Evolutionary conservation across 108 stramenopile genomes (phyloP), one percentile per base, ranked within the genome.

Genomic region (Pseudonitzschia multiseries): DNA sequence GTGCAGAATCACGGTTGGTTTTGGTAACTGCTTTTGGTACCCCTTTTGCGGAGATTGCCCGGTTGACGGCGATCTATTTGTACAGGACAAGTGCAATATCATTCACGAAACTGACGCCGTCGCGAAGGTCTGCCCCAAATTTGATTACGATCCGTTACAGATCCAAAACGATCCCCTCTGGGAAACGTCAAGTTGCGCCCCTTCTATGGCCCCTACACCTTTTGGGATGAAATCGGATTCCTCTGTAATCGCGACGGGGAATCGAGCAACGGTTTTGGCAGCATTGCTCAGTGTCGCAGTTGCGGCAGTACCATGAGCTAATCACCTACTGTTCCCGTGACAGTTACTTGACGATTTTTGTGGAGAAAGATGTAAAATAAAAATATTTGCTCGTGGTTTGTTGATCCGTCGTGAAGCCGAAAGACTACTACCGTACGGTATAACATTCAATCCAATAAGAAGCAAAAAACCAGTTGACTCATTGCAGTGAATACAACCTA

Each of bases 1-100:
- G 4, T 78, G 77, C 67, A 65, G 77, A 51, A 31, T 78, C 43
- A 53, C 53, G 40, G 77, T 78, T 21, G 65, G 59, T n/a, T 31
- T 4, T 20, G 71, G 71, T 14, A 78, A 72, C 40, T 78, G 77
- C 59, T 65, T 48, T 21, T 78, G 71, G 71, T 52, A 51, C 36
- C 77, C 77, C 10, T 57, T 50, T 17, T 78, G 77, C 41, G 77
- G 54, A 15, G 56, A 27, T 22, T 72, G 71, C 26, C 61, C 51
- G 27, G 29, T 36, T 18, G 54, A 41, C 59, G 20, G 22, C 10
- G 44, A 48, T 48, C 4, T 28, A 8, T 48, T 8, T 18, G 46
- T 43, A 8, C n/a, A 9, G 12, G 28, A 22, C 28, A 18, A 41
- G n/a, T 50, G 66, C 36, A 67, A 67, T 24, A 50, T 24, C 22